Evolutionary conservation across 2,329 filamentous ascomycete species (phyloP).

Genomic region (Colletotrichum lindemuthianum): DNA sequence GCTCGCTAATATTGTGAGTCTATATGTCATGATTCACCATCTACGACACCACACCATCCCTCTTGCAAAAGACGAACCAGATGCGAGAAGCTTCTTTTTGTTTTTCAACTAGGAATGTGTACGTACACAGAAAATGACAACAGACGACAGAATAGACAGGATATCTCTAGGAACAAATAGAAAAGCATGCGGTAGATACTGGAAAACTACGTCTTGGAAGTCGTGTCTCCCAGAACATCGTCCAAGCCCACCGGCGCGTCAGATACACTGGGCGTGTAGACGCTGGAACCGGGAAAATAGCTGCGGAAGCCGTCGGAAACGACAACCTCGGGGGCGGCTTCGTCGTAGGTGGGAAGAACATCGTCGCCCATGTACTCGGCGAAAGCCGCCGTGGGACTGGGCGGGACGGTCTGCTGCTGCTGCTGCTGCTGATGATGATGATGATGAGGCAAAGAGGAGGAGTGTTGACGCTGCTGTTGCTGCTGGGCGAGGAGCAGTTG

Average conservation of each 20-base stretch:
- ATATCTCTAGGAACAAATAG: too few species aligned
- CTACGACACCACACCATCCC: too few species aligned
- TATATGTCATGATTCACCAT: too few species aligned
- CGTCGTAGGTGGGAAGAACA: conserved; percentile 56
- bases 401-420: conserved; percentile 32
- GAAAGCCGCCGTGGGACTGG: conserved; percentile 42
- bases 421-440: conserved; percentile 34
- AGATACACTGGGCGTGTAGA: conserved; percentile 40
- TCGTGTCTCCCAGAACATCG: conserved; percentile 38
- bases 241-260: conserved; percentile 29
- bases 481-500: conserved; percentile 35
- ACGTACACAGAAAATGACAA: too few species aligned
- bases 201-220: conserved; percentile 36
- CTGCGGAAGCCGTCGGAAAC: conserved; percentile 56
- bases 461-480: conserved; percentile 35
- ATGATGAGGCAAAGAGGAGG: conserved; percentile 13
- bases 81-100: too few species aligned
- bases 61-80: too few species aligned
- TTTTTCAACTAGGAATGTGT: too few species aligned
- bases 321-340: conserved; percentile 45
- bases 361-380: conserved; percentile 46
- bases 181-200: neutral
- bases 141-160: too few species aligned
- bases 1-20: too few species aligned
- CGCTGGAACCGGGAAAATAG: conserved; percentile 47